A percentile compares a stretch with the other conserved stretches of the same genome.
Evolutionary conservation across 495 filamentous ascomycete genomes (phyloP).

Genomic region (Pseudomonodictys pantanalensis): DNA sequence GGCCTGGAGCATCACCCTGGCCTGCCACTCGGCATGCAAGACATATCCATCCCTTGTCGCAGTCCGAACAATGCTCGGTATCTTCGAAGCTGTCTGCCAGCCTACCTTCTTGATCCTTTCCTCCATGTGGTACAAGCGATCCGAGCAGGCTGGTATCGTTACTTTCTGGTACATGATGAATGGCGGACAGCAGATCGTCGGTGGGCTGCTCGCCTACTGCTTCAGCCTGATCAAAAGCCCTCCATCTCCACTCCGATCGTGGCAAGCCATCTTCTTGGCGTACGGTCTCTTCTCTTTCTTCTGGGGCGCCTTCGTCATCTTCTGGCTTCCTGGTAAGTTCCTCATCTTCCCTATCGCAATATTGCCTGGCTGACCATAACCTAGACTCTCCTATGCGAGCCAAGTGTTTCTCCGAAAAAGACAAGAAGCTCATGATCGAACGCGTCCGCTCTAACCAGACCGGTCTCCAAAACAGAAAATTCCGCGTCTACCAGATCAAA

Average conservation of each 20-base stretch:
- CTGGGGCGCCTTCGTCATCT: slow-evolving; percentile 45
- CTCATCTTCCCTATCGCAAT: not conserved
- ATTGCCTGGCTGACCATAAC: not conserved
- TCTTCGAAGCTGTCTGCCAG: slow-evolving; percentile 54
- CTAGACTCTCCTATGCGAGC: slow-evolving; percentile 40
- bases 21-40: slow-evolving; percentile 54
- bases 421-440: slow-evolving; percentile 54
- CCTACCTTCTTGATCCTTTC: slow-evolving; percentile 39
- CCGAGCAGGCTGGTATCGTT: slow-evolving; percentile 59
- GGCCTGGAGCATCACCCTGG: slow-evolving; percentile 56
- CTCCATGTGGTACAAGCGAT: slow-evolving; percentile 55
- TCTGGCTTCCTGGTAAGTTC: slow-evolving; percentile 30
- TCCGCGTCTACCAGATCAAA: slow-evolving; percentile 48
- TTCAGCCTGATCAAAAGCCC: slow-evolving; percentile 53
- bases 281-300: slow-evolving; percentile 55
- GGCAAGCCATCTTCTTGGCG: slow-evolving; percentile 60
- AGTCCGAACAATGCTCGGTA: slow-evolving; percentile 55
- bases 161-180: slow-evolving; percentile 56
- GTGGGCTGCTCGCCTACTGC: slow-evolving; percentile 57
- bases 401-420: slow-evolving; percentile 37
- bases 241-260: slow-evolving; percentile 46
- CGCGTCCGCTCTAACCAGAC: slow-evolving; percentile 35
- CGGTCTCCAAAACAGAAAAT: slow-evolving; percentile 36
- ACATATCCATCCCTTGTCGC: slow-evolving; percentile 53
- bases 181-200: slow-evolving; percentile 32